Base-by-base conservation (phyloP, 2,329 filamentous ascomycete species). In the Ascocoryne sarcoides region DNA sequence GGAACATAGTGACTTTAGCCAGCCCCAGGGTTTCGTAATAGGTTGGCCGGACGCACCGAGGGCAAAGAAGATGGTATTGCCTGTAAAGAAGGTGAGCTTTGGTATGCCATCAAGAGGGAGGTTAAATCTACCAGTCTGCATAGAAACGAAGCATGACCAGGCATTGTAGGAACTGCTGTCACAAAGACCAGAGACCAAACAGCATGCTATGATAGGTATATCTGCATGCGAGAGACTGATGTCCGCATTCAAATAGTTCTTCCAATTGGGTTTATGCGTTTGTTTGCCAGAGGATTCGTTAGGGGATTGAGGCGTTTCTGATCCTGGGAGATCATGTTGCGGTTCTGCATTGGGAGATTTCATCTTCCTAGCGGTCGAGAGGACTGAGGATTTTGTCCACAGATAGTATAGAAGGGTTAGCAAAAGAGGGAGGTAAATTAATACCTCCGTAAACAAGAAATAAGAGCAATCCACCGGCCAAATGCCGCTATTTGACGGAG, bases 51-150 rank as follows among this genome's bases (percentile, higher is more conserved):
- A 68, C 10, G 73, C 69, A 40, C 74, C 75, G 16, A 80, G 70
- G 14, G 71, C 75, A 29, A 80, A 65, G 60, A 79, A 78, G 50
- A 80, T 70, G 8, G 76, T 79, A 59, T 80, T 80, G 29, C 75
- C 75, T 64, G 61, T 26, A 21, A 16, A 20, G 21, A 31, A 12
- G 12, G 28, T 37, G 40, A 37, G 33, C 2, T 20, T 10, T 29
- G 20, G 3, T 18, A 18, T 23, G 29, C n/a, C 8, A 23, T 12
- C 4, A 14, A 10, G 17, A 16, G 10, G 32, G 14, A 34, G 14
- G 14, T 21, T 9, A 10, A 12, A 10, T 21, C 51, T 36, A 68
- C 67, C 68, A 17, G 69, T 73, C 51, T 72, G 69, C 69, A 72
- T 73, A 14, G 62, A 65, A 21, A 70, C 66, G 43, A 73, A 73